Percentiles rank a stretch among this genome's conserved stretches.
These are phyloP conservation scores for Hymenoscyphus occultus DNA, from an alignment of 2,329 filamentous ascomycete species.

Conservation along the genomic window DNA sequence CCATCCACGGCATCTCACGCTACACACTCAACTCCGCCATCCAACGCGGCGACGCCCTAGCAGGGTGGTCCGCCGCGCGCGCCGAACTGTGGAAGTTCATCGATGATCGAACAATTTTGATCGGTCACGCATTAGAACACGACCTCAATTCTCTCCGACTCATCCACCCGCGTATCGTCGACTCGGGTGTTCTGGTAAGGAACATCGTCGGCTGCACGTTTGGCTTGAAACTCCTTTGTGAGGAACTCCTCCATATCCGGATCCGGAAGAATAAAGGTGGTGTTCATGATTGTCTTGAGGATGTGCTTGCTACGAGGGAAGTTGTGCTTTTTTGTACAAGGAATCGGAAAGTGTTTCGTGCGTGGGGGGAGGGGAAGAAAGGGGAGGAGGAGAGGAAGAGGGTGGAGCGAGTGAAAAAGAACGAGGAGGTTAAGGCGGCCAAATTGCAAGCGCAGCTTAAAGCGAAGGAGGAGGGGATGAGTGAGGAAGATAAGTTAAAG, in stretches of 20 bases:
- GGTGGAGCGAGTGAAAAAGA: slow-evolving; percentile 17
- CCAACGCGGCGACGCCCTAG: slow-evolving; percentile 35
- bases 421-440: background rate
- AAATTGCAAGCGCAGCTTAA: no score
- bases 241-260: slow-evolving; percentile 37
- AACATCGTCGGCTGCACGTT: slow-evolving; percentile 37
- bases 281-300: slow-evolving; percentile 49
- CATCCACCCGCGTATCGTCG: slow-evolving; percentile 43
- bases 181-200: slow-evolving; percentile 43
- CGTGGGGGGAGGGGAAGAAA: slow-evolving; percentile 36
- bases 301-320: slow-evolving; percentile 49
- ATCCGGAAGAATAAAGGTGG: slow-evolving; percentile 38
- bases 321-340: slow-evolving; percentile 46
- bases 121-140: slow-evolving; percentile 47
- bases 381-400: slow-evolving; percentile 20
- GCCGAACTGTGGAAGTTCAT: slow-evolving; percentile 41
- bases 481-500: slow-evolving; percentile 9
- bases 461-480: no score
- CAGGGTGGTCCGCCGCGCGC: slow-evolving; percentile 45
- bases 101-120: slow-evolving; percentile 44
- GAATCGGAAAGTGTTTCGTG: slow-evolving; percentile 38
- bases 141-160: slow-evolving; percentile 46
- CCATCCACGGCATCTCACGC: slow-evolving; percentile 41
- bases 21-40: slow-evolving; percentile 36
- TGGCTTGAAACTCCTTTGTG: slow-evolving; percentile 39